A percentile compares a stretch with the other conserved stretches of the same genome.
Conservation (phyloP, 1,139 yeast genomes). For the Hansenula lynferdii region DNA sequence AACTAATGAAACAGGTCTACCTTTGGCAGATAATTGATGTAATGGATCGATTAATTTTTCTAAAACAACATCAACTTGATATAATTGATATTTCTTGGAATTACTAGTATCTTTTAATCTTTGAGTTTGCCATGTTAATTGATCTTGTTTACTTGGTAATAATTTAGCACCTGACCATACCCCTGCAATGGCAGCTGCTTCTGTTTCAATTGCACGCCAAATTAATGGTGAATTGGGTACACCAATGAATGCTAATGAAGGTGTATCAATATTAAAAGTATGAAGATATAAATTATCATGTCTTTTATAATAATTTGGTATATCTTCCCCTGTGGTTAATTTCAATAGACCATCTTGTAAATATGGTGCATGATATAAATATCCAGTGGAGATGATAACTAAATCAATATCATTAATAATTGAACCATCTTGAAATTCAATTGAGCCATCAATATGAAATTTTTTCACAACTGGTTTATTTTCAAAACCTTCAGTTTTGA, state of each 20-base stretch:
- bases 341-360: slow-evolving; percentile 10
- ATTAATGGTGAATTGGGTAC: slow-evolving; percentile 10
- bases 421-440: slow-evolving; percentile 28
- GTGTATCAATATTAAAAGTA: slow-evolving; percentile 35
- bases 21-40: neutral
- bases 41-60: neutral
- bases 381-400: slow-evolving; percentile 36
- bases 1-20: neutral
- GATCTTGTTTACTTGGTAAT: slow-evolving; percentile 5
- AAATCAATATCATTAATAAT: slow-evolving; percentile 25
- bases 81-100: neutral
- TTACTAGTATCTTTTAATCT: neutral
- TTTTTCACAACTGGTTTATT: slow-evolving; percentile 16
- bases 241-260: slow-evolving; percentile 32
- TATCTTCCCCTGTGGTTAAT: neutral
- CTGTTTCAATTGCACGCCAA: slow-evolving; percentile 14
- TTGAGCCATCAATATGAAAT: slow-evolving; percentile 14
- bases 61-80: neutral
- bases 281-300: slow-evolving; percentile 30
- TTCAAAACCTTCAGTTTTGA: slow-evolving; percentile 9
- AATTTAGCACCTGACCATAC: slow-evolving; percentile 8
- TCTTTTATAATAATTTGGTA: neutral
- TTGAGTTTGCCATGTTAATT: slow-evolving; percentile 2
- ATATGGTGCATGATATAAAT: slow-evolving; percentile 30
- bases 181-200: slow-evolving; percentile 15